Evolutionary conservation across 176 grass and related monocot genomes (phyloP), one percentile per base, ranked within the genome.

Genomic region (Ensete glaucum): DNA sequence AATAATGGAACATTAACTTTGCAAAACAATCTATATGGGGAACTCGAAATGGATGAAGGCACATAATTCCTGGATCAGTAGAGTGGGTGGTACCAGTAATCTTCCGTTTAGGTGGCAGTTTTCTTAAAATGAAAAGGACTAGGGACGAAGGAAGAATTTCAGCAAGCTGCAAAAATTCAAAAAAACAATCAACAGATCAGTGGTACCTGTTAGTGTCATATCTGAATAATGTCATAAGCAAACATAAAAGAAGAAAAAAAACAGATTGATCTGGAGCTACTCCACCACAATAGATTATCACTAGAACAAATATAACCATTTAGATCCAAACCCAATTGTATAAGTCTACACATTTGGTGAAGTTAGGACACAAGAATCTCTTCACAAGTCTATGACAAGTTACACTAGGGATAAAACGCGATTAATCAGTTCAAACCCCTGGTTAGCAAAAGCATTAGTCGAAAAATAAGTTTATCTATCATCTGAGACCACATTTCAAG

Each of bases 31-130:
- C 16, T 16, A 59, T 19, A 20, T 7, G 15, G 57, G 16, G 3
- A 34, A 34, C 29, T 34, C 3, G 3, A 34, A 34, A 59, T 59
- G 16, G 3, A 1, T 4, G 2, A 1, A 34, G 50, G 17, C 50
- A 16, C 14, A n/a, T 19, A 50, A 8, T 50, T 8, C 67, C 17
- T 51, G 43, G 15, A 70, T 70, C 3, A 74, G 22, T 94, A 88
- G 81, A 99, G 94, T 8, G 91, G 95, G 62, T 94, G 91, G 59
- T 99, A 99, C 10, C 91, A 73, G 86, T 91, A 48, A 99, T 94
- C 22, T 84, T 84, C 8, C 88, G 90, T 50, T 89, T 99, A 60
- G 95, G 95, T 16, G 95, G 95, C 73, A 99, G 79, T 77, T 99
- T 99, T 68, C 95, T 83, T 71, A 99, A 78, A 64, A 99, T 86